Conservation (phyloP, 176 grass and related monocot genomes). For the Oryza longistaminata region DNA sequence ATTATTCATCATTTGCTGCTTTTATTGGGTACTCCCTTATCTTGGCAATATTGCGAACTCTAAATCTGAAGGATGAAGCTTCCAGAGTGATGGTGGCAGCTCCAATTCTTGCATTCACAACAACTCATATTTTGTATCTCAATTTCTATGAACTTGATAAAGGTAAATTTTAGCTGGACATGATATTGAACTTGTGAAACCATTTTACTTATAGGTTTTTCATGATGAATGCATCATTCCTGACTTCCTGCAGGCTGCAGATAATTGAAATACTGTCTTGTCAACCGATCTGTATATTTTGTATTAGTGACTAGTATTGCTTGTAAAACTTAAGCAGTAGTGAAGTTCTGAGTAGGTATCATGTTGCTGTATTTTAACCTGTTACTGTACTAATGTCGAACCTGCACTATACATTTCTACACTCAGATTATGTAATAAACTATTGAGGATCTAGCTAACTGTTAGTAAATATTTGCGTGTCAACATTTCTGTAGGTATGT, state of each 20-base stretch:
- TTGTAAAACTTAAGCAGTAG: not conserved
- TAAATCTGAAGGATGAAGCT: conserved; percentile 72
- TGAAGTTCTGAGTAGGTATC: not conserved
- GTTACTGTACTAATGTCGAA: not conserved
- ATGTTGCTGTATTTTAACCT: not conserved
- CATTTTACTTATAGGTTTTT: conserved; percentile 29
- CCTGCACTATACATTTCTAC: not conserved
- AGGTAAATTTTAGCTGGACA: conserved; percentile 44
- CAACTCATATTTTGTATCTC: conserved; percentile 92
- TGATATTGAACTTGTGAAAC: not conserved
- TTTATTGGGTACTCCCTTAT: conserved; percentile 83
- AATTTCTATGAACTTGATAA: conserved; percentile 89
- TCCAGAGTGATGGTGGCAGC: conserved; percentile 88
- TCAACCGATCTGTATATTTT: not conserved
- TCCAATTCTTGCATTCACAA: conserved; percentile 89
- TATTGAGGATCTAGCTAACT: not conserved
- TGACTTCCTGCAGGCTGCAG: not conserved
- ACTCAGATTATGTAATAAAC: not conserved
- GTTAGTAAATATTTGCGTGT: not conserved
- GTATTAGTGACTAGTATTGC: not conserved
- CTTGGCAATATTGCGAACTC: conserved; percentile 66
- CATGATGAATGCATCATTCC: conserved; percentile 41
- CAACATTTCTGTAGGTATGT: not conserved
- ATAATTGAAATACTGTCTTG: not conserved
- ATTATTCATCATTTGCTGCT: conserved; percentile 71